Conservation (phyloP, 179 eudicot genomes). For the Silene noctiflora region DNA sequence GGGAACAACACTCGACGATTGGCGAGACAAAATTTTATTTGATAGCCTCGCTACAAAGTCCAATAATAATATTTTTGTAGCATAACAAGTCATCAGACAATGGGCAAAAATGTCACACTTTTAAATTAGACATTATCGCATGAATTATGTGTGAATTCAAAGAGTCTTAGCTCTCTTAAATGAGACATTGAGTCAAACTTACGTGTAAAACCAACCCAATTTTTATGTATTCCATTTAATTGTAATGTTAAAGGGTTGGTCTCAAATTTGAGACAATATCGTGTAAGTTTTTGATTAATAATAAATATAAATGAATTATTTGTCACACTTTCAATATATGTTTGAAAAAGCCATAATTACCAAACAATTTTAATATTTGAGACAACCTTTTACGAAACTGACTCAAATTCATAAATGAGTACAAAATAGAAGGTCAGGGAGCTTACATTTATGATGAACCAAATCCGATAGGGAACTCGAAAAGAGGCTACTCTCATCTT, state of each 20-base stretch:
- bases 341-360: too few species aligned
- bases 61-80: conserved; percentile 9
- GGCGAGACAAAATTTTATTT: conserved; percentile 33
- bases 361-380: too few species aligned
- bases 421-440: background rate
- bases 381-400: background rate
- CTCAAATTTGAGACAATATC: background rate
- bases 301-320: too few species aligned
- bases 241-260: too few species aligned
- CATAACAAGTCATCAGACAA: background rate
- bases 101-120: too few species aligned
- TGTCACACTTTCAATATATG: background rate
- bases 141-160: too few species aligned
- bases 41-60: conserved; percentile 41
- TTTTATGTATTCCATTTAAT: too few species aligned
- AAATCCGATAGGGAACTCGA: conserved; percentile 49
- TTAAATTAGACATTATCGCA: too few species aligned
- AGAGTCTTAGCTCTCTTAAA: too few species aligned
- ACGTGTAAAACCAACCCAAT: too few species aligned
- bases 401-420: background rate
- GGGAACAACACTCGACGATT: conserved; percentile 26
- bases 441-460: conserved; percentile 42
- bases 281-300: background rate
- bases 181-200: too few species aligned
- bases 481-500: conserved; percentile 45